Evolutionary conservation across 169 alveolate species (phyloP).

Genomic region (Toxoplasma gondii): DNA sequence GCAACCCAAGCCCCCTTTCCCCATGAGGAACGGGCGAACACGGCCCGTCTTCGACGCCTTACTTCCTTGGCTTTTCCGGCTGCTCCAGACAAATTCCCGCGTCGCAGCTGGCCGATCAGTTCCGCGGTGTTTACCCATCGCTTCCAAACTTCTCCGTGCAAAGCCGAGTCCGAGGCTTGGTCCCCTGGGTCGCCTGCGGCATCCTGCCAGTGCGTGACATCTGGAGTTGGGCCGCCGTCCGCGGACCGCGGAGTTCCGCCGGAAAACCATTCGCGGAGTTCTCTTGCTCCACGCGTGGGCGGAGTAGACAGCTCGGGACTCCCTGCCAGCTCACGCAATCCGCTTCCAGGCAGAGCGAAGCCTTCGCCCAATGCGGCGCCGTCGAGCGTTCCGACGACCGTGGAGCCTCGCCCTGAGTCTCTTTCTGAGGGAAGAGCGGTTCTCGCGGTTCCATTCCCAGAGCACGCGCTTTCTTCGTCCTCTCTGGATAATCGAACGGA

Average conservation of each 20-base stretch:
- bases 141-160: neutral
- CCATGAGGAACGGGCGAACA: too few species aligned
- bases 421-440: neutral
- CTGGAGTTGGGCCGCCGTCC: neutral
- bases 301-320: neutral
- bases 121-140: constrained; percentile 47
- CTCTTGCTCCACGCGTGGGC: neutral
- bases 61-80: constrained; percentile 16
- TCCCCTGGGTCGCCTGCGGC: neutral
- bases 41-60: too few species aligned
- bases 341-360: neutral
- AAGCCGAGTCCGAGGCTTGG: neutral
- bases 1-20: too few species aligned
- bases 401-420: neutral
- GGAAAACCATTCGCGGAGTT: too few species aligned
- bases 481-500: neutral
- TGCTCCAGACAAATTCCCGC: constrained; percentile 29
- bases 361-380: neutral
- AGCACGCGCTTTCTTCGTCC: neutral
- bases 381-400: neutral
- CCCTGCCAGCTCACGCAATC: neutral
- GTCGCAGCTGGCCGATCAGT: constrained; percentile 17
- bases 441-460: too few species aligned
- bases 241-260: neutral
- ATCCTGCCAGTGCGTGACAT: neutral